A percentile compares a stretch with the other conserved stretches of the same genome.
phyloP scores from a whole-genome alignment of 2,329 filamentous ascomycete species.

The Microdochium paspali region DNA sequence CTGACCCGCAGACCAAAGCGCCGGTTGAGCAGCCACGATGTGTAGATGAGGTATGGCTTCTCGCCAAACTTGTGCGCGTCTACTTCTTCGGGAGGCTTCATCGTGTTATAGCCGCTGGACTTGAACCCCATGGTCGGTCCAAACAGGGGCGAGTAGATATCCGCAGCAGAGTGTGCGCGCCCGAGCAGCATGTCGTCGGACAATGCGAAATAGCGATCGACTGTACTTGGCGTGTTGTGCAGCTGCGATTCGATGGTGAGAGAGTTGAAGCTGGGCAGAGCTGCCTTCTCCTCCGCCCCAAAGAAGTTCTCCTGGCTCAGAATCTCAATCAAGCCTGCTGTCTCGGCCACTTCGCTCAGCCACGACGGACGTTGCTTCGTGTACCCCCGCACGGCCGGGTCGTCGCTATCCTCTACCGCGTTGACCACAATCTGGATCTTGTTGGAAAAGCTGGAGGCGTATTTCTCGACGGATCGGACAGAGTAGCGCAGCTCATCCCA shows the following conservation, averaged over 20 bases:
- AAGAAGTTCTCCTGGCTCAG: not conserved
- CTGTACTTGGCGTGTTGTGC: not conserved
- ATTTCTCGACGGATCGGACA: not conserved
- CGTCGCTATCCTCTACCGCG: not conserved
- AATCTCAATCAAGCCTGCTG: not conserved
- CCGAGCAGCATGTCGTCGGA: not conserved
- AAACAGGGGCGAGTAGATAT: not conserved
- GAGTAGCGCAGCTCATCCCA: constrained; percentile 1
- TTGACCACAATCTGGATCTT: not conserved
- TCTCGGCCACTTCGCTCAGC: not conserved
- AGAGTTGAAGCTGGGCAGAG: not conserved
- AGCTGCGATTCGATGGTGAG: not conserved
- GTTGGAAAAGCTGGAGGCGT: not conserved
- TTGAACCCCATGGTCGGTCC: not conserved
- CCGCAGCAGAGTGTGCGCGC: not conserved
- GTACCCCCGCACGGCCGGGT: not conserved
- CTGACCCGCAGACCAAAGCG: not conserved
- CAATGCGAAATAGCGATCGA: not conserved
- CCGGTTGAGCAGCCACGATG: not conserved
- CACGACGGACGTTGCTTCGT: not conserved
- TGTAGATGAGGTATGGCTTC: constrained; percentile 1
- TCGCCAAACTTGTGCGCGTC: not conserved
- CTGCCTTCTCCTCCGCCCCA: not conserved
- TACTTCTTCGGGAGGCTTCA: not conserved
- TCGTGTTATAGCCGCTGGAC: not conserved